Conservation (phyloP, 2,329 filamentous ascomycete species). For the Pestalotiopsis sp. region DNA sequence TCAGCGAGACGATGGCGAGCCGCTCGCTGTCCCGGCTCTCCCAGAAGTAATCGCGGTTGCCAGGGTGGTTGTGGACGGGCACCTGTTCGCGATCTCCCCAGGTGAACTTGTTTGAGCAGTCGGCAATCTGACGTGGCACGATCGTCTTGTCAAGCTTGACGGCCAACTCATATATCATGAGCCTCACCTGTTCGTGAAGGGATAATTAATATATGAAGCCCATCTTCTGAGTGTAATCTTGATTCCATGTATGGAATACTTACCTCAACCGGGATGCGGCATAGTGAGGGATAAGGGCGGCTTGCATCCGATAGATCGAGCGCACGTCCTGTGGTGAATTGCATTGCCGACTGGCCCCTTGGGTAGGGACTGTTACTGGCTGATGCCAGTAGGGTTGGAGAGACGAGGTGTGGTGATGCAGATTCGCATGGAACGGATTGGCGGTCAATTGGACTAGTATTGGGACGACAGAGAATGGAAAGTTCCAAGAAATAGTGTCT, state of each 20-base stretch:
- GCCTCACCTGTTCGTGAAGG: conserved; percentile 8
- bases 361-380: neutral
- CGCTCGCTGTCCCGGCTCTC: conserved; percentile 1
- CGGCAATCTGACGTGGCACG: conserved; percentile 11
- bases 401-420: neutral
- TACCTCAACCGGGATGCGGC: conserved; percentile 9
- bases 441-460: neutral
- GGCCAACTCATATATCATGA: conserved; percentile 16
- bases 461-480: neutral
- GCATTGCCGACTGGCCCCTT: neutral
- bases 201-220: neutral
- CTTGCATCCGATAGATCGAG: neutral
- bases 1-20: conserved; percentile 7
- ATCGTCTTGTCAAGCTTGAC: conserved; percentile 11
- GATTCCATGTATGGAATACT: neutral
- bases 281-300: neutral
- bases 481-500: neutral
- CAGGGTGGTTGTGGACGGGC: conserved; percentile 9
- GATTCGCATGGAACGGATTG: neutral
- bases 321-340: neutral
- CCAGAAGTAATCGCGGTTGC: neutral
- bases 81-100: conserved; percentile 9
- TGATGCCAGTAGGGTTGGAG: neutral
- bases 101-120: conserved; percentile 16
- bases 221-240: no score